Evolutionary conservation across 2,329 filamentous ascomycete genomes (phyloP).

Genomic region (Fusarium keratoplasticum): DNA sequence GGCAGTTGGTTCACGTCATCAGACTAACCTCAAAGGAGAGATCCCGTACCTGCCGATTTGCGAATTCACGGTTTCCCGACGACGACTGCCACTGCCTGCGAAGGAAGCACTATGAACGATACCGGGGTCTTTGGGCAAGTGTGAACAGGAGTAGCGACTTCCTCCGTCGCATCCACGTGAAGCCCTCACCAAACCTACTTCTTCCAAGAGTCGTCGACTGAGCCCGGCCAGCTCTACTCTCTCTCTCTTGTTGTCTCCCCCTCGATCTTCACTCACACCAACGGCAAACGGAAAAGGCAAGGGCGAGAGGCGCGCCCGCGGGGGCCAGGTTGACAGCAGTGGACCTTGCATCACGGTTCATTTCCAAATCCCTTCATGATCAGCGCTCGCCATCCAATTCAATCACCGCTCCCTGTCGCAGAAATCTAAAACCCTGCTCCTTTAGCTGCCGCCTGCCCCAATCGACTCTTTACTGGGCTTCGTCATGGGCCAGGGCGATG

Average conservation of each 20-base stretch:
- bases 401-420: constrained; percentile 40
- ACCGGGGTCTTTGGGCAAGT: constrained; percentile 5
- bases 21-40: constrained; percentile 14
- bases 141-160: constrained; percentile 8
- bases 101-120: constrained; percentile 9
- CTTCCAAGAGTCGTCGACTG: neutral
- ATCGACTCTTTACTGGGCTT: constrained; percentile 30
- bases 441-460: constrained; percentile 26
- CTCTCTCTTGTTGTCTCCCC: neutral
- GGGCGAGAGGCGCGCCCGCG: constrained; percentile 20
- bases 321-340: constrained; percentile 38
- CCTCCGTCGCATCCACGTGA: neutral
- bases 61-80: neutral
- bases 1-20: constrained; percentile 8
- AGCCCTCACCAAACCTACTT: neutral
- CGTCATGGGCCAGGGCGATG: constrained; percentile 44
- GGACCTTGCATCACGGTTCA: constrained; percentile 41
- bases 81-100: constrained; percentile 11
- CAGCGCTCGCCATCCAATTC: constrained; percentile 37
- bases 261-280: constrained; percentile 25
- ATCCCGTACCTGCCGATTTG: constrained; percentile 12
- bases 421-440: constrained; percentile 36
- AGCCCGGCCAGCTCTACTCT: neutral
- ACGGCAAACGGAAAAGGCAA: constrained; percentile 16
- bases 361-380: constrained; percentile 44